Base-by-base conservation (phyloP, 345 rosid genomes). In the Acer negundo region DNA sequence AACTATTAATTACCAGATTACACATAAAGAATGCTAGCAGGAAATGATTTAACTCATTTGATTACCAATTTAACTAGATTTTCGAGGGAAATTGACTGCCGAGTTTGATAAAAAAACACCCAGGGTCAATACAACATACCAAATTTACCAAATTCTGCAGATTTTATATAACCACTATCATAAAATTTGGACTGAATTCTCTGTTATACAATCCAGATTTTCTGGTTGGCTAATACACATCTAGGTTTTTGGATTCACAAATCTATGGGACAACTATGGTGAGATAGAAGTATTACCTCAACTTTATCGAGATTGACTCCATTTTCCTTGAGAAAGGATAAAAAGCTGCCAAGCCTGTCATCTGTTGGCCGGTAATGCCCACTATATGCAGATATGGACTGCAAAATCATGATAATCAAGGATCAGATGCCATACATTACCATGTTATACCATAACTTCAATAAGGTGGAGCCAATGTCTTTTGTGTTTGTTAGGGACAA, bases 331-430 rank as follows among this genome's bases (percentile, higher is more conserved):
- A 95, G 97, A 79, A 91, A 83, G 64, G 88, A 85, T 23, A 88
- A 67, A 82, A 95, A 90, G 80, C 70, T 78, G 17, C 85, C 84
- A 5, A 95, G 93, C 74, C 86, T 89, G 59, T 88, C 94, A 47
- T 91, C 95, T 31, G 92, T 88, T 17, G 98, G 99, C 79, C 90
- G 87, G 76, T 95, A 95, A 77, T 95, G 99, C 59, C 99, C 99
- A 63, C 99, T 95, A 58, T 95, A 93, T 31, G 96, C 91, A 59
- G 99, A 93, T 67, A 95, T 80, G 69, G 91, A 84, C 99, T 95
- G 88, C 86, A 77, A 74, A 68, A 35, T 63, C 40, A 65, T 75
- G 35, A 26, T 22, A 49, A 76, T 71, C 55, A 67, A 62, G 68
- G 17, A 59, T 69, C 49, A 72, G 59, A 74, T 16, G 5, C 65